These are phyloP conservation scores for Mycena latifolia DNA, from an alignment of 768 basidiomycete genomes.

Conservation along the genomic window DNA sequence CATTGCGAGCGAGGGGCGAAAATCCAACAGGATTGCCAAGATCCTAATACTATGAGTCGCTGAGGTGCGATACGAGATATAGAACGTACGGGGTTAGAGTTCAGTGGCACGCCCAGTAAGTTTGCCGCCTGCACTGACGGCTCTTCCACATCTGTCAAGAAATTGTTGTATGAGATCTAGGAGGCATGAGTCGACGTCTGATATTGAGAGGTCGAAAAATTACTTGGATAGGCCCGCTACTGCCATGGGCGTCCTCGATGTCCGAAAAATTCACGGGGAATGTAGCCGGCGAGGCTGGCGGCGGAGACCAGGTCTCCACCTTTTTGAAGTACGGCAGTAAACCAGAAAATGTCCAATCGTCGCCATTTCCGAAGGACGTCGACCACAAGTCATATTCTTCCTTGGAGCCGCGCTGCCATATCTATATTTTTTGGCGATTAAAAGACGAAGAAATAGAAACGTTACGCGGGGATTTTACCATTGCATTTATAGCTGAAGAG, in stretches of 20 bases:
- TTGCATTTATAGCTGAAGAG: background rate
- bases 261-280: background rate
- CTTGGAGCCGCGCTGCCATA: background rate
- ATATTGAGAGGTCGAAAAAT: background rate
- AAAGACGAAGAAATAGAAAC: too few relatives aligned
- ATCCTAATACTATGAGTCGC: too few relatives aligned
- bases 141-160: background rate
- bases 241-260: background rate
- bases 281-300: too few relatives aligned
- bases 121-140: background rate
- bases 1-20: too few relatives aligned
- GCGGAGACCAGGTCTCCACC: background rate
- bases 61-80: too few relatives aligned
- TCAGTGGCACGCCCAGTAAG: background rate
- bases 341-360: background rate
- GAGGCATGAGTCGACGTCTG: too few relatives aligned
- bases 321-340: background rate
- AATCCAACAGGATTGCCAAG: too few relatives aligned
- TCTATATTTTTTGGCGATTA: too few relatives aligned
- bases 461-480: too few relatives aligned
- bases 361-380: background rate
- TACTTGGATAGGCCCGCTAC: too few relatives aligned
- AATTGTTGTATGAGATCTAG: background rate
- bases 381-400: constrained; percentile 1
- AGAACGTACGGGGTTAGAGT: background rate